Conservation (phyloP, 2,329 filamentous ascomycete species). For the Aspergillus melleus region DNA sequence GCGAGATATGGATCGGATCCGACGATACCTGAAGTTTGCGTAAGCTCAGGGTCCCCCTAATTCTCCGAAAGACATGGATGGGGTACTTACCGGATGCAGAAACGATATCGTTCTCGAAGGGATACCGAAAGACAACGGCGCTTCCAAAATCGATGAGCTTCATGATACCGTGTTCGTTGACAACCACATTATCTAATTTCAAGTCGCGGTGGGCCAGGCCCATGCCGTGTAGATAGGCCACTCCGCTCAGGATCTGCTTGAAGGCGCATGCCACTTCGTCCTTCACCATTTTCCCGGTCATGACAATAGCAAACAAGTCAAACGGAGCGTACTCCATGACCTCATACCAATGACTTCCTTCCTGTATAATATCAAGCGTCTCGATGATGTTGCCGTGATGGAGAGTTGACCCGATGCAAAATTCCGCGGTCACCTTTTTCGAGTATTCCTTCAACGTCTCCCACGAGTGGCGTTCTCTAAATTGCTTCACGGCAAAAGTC, state of each 20-base stretch:
- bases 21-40: constrained; percentile 60
- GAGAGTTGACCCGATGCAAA: constrained; percentile 94
- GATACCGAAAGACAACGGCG: constrained; percentile 94
- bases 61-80: background rate
- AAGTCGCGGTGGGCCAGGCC: constrained; percentile 91
- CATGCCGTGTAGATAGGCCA: constrained; percentile 92
- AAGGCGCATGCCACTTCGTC: constrained; percentile 91
- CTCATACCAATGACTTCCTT: constrained; percentile 93
- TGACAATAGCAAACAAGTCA: constrained; percentile 96
- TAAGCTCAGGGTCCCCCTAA: constrained; percentile 11
- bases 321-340: constrained; percentile 99
- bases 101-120: constrained; percentile 87
- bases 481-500: constrained; percentile 97
- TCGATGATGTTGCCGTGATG: constrained; percentile 99
- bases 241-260: constrained; percentile 89
- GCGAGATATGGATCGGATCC: constrained; percentile 94
- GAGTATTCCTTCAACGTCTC: constrained; percentile 94
- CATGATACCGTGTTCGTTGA: constrained; percentile 96
- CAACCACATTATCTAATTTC: constrained; percentile 96
- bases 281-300: constrained; percentile 95
- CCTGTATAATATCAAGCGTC: constrained; percentile 92
- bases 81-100: constrained; percentile 69
- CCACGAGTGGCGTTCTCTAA: constrained; percentile 85
- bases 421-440: constrained; percentile 97
- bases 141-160: constrained; percentile 99